phyloP scores from a whole-genome alignment of 139 green algal species.

The Closterium sp. region DNA sequence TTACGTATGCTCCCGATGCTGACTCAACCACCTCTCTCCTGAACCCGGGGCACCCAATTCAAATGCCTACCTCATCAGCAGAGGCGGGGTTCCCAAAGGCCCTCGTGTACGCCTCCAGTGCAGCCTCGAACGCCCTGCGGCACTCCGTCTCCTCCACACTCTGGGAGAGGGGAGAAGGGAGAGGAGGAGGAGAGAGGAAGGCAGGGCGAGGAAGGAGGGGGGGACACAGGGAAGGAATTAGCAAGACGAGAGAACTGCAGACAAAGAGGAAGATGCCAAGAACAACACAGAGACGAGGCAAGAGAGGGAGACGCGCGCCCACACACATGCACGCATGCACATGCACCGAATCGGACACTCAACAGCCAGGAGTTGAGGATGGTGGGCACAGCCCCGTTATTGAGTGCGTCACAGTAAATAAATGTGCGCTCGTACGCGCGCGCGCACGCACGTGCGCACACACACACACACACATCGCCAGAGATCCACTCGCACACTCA shows the following conservation, averaged over 20 bases:
- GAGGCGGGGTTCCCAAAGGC: neutral
- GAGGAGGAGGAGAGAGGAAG: neutral
- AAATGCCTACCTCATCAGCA: neutral
- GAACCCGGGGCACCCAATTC: neutral
- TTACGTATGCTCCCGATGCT: neutral
- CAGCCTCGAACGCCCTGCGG: neutral
- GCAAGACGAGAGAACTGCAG: neutral
- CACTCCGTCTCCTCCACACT: slow-evolving; percentile 29
- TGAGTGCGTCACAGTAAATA: no score
- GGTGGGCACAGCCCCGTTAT: no score
- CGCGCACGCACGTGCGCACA: no score
- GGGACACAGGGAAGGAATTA: neutral
- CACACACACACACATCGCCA: no score
- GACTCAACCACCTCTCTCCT: no score
- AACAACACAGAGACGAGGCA: neutral
- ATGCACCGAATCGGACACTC: no score
- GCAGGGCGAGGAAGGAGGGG: no score
- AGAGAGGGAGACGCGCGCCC: neutral
- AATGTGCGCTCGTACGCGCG: no score
- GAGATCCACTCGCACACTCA: no score
- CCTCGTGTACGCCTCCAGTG: neutral
- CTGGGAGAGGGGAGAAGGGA: neutral
- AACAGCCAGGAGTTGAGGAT: slow-evolving; percentile 96
- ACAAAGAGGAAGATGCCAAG: neutral
- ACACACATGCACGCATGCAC: no score